Evolutionary conservation across 345 rosid genomes (phyloP).

Genomic region (Sonneratia alba): DNA sequence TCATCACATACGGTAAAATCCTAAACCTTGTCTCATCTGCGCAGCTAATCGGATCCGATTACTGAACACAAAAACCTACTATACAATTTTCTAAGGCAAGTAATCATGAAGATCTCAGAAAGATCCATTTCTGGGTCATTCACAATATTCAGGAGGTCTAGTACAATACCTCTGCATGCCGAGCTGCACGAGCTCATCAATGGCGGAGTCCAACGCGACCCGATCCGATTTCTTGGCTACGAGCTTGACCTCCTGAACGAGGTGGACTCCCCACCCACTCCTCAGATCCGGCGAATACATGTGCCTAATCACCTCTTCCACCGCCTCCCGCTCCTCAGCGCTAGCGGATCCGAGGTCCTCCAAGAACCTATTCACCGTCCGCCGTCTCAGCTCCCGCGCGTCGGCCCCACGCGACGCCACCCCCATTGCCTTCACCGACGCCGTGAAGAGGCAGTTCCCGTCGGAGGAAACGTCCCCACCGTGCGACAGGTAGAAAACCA

Average conservation of each 20-base stretch:
- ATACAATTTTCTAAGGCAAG: background rate
- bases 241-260: slow-evolving; percentile 84
- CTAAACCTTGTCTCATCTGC: background rate
- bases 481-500: slow-evolving; percentile 71
- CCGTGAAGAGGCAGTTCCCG: slow-evolving; percentile 96
- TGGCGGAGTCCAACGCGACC: slow-evolving; percentile 52
- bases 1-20: slow-evolving; percentile 11
- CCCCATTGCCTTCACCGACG: slow-evolving; percentile 71
- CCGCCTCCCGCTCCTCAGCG: slow-evolving; percentile 33
- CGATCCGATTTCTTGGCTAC: slow-evolving; percentile 73
- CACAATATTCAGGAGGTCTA: background rate
- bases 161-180: slow-evolving; percentile 72
- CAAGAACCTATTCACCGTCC: slow-evolving; percentile 54
- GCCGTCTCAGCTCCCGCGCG: slow-evolving; percentile 18
- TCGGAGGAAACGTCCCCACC: slow-evolving; percentile 95
- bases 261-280: slow-evolving; percentile 96
- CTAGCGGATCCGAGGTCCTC: slow-evolving; percentile 63
- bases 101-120: background rate
- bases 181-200: slow-evolving; percentile 69
- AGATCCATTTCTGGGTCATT: background rate
- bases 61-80: background rate
- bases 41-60: background rate
- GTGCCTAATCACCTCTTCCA: slow-evolving; percentile 53
- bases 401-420: slow-evolving; percentile 47
- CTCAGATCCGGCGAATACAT: slow-evolving; percentile 98